phyloP scores from a whole-genome alignment of 2,329 filamentous ascomycete species.

The Aspergillus cejpii region DNA sequence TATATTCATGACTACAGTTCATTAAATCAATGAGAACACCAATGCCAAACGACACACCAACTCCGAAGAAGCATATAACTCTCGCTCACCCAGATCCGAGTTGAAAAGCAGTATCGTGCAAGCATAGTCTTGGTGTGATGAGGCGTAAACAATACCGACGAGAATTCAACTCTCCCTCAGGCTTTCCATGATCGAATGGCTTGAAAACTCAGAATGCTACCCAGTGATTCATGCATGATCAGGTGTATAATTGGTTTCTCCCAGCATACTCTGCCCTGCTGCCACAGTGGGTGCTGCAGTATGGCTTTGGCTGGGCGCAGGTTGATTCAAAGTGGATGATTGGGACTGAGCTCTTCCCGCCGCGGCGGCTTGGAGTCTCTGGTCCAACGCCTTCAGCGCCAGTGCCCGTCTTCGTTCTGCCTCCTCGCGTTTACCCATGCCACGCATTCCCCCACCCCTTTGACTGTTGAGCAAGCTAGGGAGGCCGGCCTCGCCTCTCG shows the following conservation, averaged over 20 bases:
- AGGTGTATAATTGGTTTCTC: slow-evolving; percentile 64
- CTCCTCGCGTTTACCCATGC: slow-evolving; percentile 71
- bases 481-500: slow-evolving; percentile 55
- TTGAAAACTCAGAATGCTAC: slow-evolving; percentile 8
- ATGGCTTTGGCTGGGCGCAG: slow-evolving; percentile 33
- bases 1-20: neutral
- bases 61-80: neutral
- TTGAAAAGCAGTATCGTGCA: no score
- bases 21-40: neutral
- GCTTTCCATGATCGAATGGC: no score
- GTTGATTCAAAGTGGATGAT: slow-evolving; percentile 28
- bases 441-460: slow-evolving; percentile 36
- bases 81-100: neutral
- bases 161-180: no score
- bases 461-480: slow-evolving; percentile 53
- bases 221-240: slow-evolving; percentile 44
- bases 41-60: neutral
- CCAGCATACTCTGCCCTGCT: slow-evolving; percentile 54
- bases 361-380: slow-evolving; percentile 80
- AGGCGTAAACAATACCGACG: no score
- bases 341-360: slow-evolving; percentile 44
- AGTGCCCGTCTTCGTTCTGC: slow-evolving; percentile 83
- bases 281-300: slow-evolving; percentile 51
- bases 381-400: slow-evolving; percentile 84
- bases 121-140: no score